A percentile compares a stretch with the other conserved stretches of the same genome.
These are phyloP conservation scores for Wallacemonas sp. DNA, from an alignment of 208 protist species.

Conservation along the genomic window DNA sequence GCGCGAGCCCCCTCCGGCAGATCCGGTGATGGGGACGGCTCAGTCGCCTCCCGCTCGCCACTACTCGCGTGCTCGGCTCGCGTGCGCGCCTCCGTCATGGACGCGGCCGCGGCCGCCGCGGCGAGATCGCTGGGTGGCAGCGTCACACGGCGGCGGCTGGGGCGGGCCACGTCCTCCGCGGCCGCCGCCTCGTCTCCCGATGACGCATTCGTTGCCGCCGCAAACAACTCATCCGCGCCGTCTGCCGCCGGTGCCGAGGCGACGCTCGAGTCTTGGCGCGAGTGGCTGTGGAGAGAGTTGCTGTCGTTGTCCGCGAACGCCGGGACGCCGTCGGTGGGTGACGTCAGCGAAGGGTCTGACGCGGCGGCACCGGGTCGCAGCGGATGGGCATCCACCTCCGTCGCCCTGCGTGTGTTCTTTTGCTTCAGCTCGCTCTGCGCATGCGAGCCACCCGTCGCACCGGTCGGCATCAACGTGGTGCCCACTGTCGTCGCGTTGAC, in stretches of 20 bases:
- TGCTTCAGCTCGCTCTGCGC: too few species aligned
- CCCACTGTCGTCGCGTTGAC: constrained; percentile 7
- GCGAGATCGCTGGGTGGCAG: neutral
- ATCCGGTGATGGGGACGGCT: neutral
- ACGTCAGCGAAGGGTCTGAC: too few species aligned
- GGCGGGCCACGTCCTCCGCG: neutral
- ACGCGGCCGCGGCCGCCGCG: neutral
- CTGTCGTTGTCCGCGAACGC: constrained; percentile 6
- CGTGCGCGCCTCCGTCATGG: neutral
- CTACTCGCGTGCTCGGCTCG: neutral
- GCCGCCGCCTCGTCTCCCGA: neutral
- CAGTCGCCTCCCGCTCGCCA: neutral
- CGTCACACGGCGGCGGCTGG: neutral
- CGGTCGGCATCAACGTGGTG: neutral
- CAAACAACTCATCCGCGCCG: neutral
- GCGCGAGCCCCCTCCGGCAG: neutral
- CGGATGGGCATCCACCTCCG: neutral
- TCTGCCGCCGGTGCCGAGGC: neutral
- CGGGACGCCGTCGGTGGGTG: neutral
- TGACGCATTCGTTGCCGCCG: neutral
- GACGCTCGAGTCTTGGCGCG: neutral
- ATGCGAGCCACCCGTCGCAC: too few species aligned
- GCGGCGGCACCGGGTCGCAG: too few species aligned
- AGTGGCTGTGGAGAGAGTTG: constrained; percentile 2
- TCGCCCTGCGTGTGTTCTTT: too few species aligned